These are phyloP conservation scores for Talaromyces verruculosus DNA, from an alignment of 2,329 filamentous ascomycete genomes.

Conservation along the genomic window DNA sequence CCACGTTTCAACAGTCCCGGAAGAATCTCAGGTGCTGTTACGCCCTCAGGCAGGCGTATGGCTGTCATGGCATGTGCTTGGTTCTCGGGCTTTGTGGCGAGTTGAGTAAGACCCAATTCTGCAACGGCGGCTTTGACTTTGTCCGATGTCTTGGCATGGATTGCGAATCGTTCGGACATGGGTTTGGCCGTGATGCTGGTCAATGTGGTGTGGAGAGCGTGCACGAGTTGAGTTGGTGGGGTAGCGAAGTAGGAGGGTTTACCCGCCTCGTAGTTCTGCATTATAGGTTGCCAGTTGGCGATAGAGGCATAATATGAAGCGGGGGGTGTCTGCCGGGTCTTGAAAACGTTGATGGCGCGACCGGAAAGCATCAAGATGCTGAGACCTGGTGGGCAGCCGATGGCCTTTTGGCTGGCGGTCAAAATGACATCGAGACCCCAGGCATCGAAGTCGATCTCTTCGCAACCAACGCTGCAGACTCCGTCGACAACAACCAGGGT, in stretches of 20 bases:
- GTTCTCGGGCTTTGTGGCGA: conserved; percentile 80
- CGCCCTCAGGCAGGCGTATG: conserved; percentile 84
- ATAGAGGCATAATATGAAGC: conserved; percentile 92
- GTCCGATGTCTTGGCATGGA: conserved; percentile 75
- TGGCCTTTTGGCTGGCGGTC: conserved; percentile 94
- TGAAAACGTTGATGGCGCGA: conserved; percentile 76
- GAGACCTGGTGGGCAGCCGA: conserved; percentile 89
- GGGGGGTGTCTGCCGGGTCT: conserved; percentile 76
- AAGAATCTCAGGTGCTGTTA: conserved; percentile 78
- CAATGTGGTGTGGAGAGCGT: conserved; percentile 85
- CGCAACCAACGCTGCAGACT: conserved; percentile 93
- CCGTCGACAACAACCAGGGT: conserved; percentile 92
- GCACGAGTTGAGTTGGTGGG: conserved; percentile 88
- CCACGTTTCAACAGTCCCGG: conserved; percentile 82
- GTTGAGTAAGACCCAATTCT: conserved; percentile 80
- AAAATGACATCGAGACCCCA: conserved; percentile 92
- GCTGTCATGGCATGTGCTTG: conserved; percentile 98
- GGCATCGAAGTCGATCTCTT: conserved; percentile 93
- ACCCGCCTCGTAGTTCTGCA: conserved; percentile 98
- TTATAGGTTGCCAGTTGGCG: conserved; percentile 97
- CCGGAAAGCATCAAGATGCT: conserved; percentile 93
- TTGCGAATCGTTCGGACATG: conserved; percentile 77
- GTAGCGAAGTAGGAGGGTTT: conserved; percentile 98
- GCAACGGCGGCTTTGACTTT: conserved; percentile 81
- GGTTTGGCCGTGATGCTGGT: conserved; percentile 80